These are phyloP conservation scores for Kwoniella botswanensis DNA, from an alignment of 768 basidiomycete species.

Conservation along the genomic window DNA sequence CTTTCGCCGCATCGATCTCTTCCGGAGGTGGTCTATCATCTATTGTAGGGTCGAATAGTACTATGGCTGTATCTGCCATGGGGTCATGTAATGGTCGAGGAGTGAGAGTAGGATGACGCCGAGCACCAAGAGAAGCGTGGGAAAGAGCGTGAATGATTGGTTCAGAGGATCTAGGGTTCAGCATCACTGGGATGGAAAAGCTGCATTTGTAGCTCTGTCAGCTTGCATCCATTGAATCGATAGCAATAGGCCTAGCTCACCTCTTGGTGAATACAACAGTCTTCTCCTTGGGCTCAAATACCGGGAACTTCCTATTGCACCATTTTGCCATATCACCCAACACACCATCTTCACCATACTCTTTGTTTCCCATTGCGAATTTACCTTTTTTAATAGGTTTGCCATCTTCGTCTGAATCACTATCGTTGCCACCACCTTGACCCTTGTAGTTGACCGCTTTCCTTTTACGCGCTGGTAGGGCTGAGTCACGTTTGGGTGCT, in stretches of 20 bases:
- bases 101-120: slow-evolving; percentile 46
- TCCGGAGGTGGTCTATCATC: slow-evolving; percentile 65
- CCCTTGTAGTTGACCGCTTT: slow-evolving; percentile 84
- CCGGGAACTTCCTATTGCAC: slow-evolving; percentile 62
- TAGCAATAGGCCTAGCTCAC: slow-evolving; percentile 39
- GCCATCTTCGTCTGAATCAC: slow-evolving; percentile 63
- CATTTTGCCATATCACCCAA: slow-evolving; percentile 63
- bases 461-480: slow-evolving; percentile 67
- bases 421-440: slow-evolving; percentile 59
- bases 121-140: slow-evolving; percentile 77
- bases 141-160: slow-evolving; percentile 63
- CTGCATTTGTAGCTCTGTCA: slow-evolving; percentile 57
- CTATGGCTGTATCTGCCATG: slow-evolving; percentile 97
- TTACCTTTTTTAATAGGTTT: slow-evolving; percentile 71
- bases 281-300: slow-evolving; percentile 60
- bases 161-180: slow-evolving; percentile 38
- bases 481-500: slow-evolving; percentile 33
- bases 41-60: slow-evolving; percentile 93
- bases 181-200: slow-evolving; percentile 78
- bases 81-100: slow-evolving; percentile 96
- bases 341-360: slow-evolving; percentile 70
- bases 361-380: slow-evolving; percentile 63
- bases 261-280: slow-evolving; percentile 52
- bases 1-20: slow-evolving; percentile 27
- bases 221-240: slow-evolving; percentile 7